These are phyloP conservation scores for Sphagnurus paluster DNA, from an alignment of 1,284 basidiomycete genomes.

Conservation along the genomic window DNA sequence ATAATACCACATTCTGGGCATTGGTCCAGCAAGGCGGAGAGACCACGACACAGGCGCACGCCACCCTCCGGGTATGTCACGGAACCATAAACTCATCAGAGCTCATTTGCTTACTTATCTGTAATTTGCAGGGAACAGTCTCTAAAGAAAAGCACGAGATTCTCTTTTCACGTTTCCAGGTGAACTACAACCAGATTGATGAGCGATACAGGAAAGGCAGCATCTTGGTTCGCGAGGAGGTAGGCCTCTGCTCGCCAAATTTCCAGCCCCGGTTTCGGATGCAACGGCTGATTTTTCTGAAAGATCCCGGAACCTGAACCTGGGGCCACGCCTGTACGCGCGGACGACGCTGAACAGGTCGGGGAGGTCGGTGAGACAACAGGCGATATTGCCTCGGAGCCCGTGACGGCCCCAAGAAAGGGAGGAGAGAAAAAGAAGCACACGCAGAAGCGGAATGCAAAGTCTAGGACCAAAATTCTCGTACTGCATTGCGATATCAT, in stretches of 20 bases:
- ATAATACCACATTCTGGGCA: slow-evolving; percentile 97
- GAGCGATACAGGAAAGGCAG: slow-evolving; percentile 86
- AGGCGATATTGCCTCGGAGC: neutral
- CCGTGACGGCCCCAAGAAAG: neutral
- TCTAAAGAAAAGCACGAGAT: slow-evolving; percentile 93
- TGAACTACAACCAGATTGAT: slow-evolving; percentile 87
- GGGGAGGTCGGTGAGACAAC: slow-evolving; percentile 3
- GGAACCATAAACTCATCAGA: slow-evolving; percentile 3
- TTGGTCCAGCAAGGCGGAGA: slow-evolving; percentile 80
- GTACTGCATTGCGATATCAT: slow-evolving; percentile 85
- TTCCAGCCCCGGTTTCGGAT: neutral
- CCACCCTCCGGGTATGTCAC: slow-evolving; percentile 62
- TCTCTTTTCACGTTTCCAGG: slow-evolving; percentile 75
- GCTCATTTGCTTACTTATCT: slow-evolving; percentile 7
- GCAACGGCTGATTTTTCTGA: neutral
- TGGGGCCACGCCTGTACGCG: neutral
- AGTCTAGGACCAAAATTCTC: slow-evolving; percentile 43
- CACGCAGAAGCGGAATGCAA: slow-evolving; percentile 32
- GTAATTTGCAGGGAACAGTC: slow-evolving; percentile 70
- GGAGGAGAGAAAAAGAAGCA: slow-evolving; percentile 21
- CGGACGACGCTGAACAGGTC: too few relatives aligned
- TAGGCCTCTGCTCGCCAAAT: slow-evolving; percentile 19
- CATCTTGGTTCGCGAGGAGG: slow-evolving; percentile 70
- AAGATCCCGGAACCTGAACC: slow-evolving; percentile 9
- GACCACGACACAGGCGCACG: slow-evolving; percentile 82